A percentile compares a stretch with the other conserved stretches of the same genome.
Conservation (phyloP, 257 asterid species). For the Capsicum baccatum region DNA sequence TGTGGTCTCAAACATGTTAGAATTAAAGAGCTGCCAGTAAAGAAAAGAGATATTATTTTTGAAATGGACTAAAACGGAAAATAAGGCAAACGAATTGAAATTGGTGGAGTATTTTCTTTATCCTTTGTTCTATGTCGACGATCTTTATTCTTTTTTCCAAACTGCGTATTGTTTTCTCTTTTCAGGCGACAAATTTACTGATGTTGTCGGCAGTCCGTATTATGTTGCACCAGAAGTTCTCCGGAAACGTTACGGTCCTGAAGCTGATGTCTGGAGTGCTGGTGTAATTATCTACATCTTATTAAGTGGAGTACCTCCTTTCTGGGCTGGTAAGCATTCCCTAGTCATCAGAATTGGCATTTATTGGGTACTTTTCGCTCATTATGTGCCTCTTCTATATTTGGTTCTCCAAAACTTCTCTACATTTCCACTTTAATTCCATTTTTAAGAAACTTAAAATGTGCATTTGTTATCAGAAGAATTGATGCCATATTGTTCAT, state of each 20-base stretch:
- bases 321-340: slow-evolving; percentile 82
- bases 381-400: neutral
- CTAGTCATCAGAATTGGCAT: slow-evolving; percentile 5
- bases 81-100: no score
- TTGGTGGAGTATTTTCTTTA: neutral
- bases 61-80: no score
- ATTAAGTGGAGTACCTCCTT: slow-evolving; percentile 96
- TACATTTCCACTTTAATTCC: neutral
- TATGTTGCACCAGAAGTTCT: slow-evolving; percentile 98
- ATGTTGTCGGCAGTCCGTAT: slow-evolving; percentile 95
- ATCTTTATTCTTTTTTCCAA: slow-evolving; percentile 6
- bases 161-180: slow-evolving; percentile 24
- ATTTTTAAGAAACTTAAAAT: neutral
- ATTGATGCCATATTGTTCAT: neutral
- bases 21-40: no score
- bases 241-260: slow-evolving; percentile 82
- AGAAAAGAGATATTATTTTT: no score
- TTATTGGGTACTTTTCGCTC: neutral
- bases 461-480: neutral
- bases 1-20: no score
- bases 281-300: slow-evolving; percentile 92
- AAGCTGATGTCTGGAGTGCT: slow-evolving; percentile 97
- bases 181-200: slow-evolving; percentile 83
- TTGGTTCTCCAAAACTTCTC: neutral
- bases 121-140: neutral